These are phyloP conservation scores for Solanum okadae DNA, from an alignment of 257 asterid species.

Conservation along the genomic window DNA sequence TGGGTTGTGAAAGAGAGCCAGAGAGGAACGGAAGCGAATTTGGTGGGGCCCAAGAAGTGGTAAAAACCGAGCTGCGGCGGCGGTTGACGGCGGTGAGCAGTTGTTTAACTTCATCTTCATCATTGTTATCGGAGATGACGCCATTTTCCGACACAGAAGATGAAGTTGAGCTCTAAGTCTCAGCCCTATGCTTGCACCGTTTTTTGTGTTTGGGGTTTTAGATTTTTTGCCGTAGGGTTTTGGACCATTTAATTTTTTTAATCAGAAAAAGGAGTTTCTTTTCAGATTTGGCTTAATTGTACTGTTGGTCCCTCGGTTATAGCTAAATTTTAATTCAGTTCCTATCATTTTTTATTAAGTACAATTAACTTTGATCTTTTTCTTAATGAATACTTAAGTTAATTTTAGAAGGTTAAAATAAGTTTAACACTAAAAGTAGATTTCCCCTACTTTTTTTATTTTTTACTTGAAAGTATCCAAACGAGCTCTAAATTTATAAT, in stretches of 20 bases:
- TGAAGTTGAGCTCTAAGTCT: slow-evolving; percentile 25
- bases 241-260: neutral
- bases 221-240: slow-evolving; percentile 1
- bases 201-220: neutral
- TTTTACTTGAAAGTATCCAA: no score
- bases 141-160: slow-evolving; percentile 28
- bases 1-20: slow-evolving; percentile 1
- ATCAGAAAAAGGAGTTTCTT: neutral
- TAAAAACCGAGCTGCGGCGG: slow-evolving; percentile 8
- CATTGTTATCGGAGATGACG: slow-evolving; percentile 37
- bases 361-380: neutral
- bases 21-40: neutral
- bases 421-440: no score
- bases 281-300: neutral
- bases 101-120: slow-evolving; percentile 5
- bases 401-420: no score
- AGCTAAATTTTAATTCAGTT: no score
- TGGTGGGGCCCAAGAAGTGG: neutral
- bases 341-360: neutral
- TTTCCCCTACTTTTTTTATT: no score
- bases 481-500: no score
- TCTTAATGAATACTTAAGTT: no score
- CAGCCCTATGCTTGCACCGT: slow-evolving; percentile 47
- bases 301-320: neutral
- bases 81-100: slow-evolving; percentile 8